These are phyloP conservation scores for Pseudogymnoascus sp. DNA, from an alignment of 2,329 filamentous ascomycete species.

Conservation along the genomic window DNA sequence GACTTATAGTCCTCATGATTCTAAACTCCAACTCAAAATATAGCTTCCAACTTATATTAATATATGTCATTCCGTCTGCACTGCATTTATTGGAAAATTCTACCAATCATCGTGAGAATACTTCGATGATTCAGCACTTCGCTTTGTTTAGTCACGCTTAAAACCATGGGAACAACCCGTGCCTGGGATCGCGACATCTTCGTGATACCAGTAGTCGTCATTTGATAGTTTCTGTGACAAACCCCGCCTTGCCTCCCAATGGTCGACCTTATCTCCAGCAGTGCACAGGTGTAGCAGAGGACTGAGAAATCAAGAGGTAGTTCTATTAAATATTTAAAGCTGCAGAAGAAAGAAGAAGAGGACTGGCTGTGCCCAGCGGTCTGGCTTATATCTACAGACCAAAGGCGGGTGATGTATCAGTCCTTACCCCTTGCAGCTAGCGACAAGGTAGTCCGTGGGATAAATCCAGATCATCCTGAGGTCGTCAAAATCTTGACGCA, in stretches of 20 bases:
- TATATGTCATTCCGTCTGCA: not conserved
- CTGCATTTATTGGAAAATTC: not conserved
- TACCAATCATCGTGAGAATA: not conserved
- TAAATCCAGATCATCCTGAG: no score
- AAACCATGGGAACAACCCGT: not conserved
- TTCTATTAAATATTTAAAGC: no score
- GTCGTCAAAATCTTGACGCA: no score
- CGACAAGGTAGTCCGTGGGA: no score
- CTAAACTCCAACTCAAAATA: not conserved
- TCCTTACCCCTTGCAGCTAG: no score
- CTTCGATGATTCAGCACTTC: not conserved
- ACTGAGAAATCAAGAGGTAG: no score
- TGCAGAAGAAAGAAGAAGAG: no score
- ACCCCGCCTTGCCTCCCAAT: not conserved
- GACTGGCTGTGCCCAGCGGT: no score
- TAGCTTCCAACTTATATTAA: not conserved
- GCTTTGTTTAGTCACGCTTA: not conserved
- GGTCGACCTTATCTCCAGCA: not conserved
- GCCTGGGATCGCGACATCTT: not conserved
- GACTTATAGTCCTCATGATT: not conserved
- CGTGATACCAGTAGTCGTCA: not conserved
- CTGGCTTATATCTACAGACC: no score
- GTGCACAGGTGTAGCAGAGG: not conserved
- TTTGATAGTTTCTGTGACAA: not conserved
- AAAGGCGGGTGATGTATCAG: no score